Evolutionary conservation across 2,329 filamentous ascomycete species (phyloP).

Genomic region (Colletotrichum somersetense): DNA sequence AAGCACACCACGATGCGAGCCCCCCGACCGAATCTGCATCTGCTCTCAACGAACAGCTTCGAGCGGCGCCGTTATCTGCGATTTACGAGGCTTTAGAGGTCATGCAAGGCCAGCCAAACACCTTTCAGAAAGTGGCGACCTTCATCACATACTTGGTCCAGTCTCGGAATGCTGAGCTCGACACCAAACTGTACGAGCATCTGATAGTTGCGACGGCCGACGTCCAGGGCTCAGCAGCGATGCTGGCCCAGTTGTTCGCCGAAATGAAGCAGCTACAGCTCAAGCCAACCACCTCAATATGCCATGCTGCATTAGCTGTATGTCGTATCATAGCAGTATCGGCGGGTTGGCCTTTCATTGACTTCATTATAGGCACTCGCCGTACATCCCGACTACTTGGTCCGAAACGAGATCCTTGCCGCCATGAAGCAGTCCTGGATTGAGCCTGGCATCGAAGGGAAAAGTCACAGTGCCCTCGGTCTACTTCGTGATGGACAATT

Average conservation of each 20-base stretch:
- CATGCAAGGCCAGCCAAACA: constrained; percentile 52
- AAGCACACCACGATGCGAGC: not conserved
- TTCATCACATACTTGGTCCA: constrained; percentile 71
- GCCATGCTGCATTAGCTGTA: constrained; percentile 79
- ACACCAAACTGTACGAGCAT: constrained; percentile 76
- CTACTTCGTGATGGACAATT: constrained; percentile 85
- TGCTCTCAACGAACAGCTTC: constrained; percentile 45
- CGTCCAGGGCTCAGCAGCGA: constrained; percentile 74
- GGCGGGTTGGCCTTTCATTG: not conserved
- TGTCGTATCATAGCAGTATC: constrained; percentile 31
- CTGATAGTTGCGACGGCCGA: constrained; percentile 80
- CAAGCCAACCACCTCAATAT: constrained; percentile 73
- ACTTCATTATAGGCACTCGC: constrained; percentile 70
- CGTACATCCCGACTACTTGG: constrained; percentile 86
- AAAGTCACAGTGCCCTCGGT: constrained; percentile 77
- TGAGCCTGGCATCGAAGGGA: constrained; percentile 71
- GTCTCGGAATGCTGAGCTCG: constrained; percentile 66
- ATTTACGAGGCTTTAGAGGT: constrained; percentile 64
- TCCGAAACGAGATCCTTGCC: constrained; percentile 77
- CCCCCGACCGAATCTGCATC: not conserved
- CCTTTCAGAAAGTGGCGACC: constrained; percentile 54
- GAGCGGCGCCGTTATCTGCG: constrained; percentile 49
- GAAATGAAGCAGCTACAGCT: constrained; percentile 78
- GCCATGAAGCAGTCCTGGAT: constrained; percentile 82
- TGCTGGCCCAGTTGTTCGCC: constrained; percentile 72